A percentile compares a stretch with the other conserved stretches of the same genome.
These are phyloP conservation scores for Xanthoparmelia taractica DNA, from an alignment of 495 filamentous ascomycete genomes.

Conservation along the genomic window DNA sequence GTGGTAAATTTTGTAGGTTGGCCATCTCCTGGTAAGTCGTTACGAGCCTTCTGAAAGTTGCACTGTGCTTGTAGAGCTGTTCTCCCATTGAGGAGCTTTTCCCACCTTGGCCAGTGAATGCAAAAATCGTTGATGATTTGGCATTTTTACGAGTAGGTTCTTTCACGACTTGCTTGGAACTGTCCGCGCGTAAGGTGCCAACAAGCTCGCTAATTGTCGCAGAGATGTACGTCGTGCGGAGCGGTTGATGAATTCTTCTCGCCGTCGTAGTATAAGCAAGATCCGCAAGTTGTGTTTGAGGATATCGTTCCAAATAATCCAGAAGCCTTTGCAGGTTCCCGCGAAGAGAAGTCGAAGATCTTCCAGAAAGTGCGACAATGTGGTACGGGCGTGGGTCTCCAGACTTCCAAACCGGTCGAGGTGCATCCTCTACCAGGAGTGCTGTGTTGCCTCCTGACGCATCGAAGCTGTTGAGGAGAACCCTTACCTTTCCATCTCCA, in stretches of 20 bases:
- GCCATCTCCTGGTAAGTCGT: conserved; percentile 14
- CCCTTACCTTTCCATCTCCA: background rate
- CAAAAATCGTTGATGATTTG: conserved; percentile 40
- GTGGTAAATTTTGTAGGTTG: conserved; percentile 28
- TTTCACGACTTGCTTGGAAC: conserved; percentile 7
- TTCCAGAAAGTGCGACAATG: conserved; percentile 30
- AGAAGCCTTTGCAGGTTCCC: conserved; percentile 27
- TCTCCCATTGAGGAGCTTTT: conserved; percentile 30
- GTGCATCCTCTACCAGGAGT: conserved; percentile 32
- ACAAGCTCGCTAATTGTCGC: conserved; percentile 13
- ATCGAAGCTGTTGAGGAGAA: conserved; percentile 37
- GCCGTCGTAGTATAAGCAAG: conserved; percentile 68
- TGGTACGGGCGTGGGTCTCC: conserved; percentile 21
- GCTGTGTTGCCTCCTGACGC: conserved; percentile 35
- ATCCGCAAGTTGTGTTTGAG: conserved; percentile 40
- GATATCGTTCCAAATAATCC: conserved; percentile 46
- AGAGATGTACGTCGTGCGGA: conserved; percentile 36
- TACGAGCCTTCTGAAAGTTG: conserved; percentile 29
- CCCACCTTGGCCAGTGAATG: conserved; percentile 37
- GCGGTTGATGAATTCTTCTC: conserved; percentile 57
- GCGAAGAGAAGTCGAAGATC: conserved; percentile 29
- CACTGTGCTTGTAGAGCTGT: conserved; percentile 26
- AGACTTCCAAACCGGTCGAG: background rate
- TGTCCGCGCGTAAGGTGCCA: conserved; percentile 17
- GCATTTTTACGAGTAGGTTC: conserved; percentile 4